phyloP scores from a whole-genome alignment of 2,329 filamentous ascomycete genomes.

The Sporothrix schenckii region DNA sequence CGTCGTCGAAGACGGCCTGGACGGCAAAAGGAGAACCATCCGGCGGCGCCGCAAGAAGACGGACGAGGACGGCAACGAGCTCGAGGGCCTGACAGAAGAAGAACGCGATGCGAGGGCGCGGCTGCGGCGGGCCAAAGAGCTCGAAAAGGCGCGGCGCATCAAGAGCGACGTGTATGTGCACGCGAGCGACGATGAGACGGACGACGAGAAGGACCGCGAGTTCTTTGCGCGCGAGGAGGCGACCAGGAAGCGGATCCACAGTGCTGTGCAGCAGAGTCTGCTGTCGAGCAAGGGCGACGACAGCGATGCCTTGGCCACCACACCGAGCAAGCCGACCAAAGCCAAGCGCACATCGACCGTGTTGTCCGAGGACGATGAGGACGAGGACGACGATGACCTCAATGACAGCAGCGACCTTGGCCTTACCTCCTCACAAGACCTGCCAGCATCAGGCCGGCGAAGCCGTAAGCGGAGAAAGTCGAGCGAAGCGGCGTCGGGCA shows the following conservation, averaged over 20 bases:
- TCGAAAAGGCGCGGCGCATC: slow-evolving; percentile 76
- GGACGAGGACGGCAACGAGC: slow-evolving; percentile 49
- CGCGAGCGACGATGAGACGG: slow-evolving; percentile 85
- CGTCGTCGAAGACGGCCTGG: slow-evolving; percentile 50
- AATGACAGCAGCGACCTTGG: not conserved
- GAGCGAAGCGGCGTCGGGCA: slow-evolving; percentile 31
- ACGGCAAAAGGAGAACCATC: slow-evolving; percentile 54
- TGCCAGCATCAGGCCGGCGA: not conserved
- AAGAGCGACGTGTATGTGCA: slow-evolving; percentile 84
- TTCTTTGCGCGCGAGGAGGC: slow-evolving; percentile 79
- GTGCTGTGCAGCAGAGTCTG: slow-evolving; percentile 40
- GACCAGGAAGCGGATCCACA: slow-evolving; percentile 59
- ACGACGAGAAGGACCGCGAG: slow-evolving; percentile 68
- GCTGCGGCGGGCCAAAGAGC: slow-evolving; percentile 66
- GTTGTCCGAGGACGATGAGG: slow-evolving; percentile 33
- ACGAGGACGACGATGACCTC: slow-evolving; percentile 27
- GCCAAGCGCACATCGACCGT: slow-evolving; percentile 38
- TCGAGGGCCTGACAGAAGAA: slow-evolving; percentile 54
- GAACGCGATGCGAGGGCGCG: slow-evolving; percentile 67
- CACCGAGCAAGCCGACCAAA: slow-evolving; percentile 25
- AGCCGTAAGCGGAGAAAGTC: slow-evolving; percentile 33
- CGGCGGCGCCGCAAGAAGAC: slow-evolving; percentile 57
- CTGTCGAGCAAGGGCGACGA: slow-evolving; percentile 34
- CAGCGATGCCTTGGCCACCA: not conserved
- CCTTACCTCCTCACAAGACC: not conserved